Evolutionary conservation across 495 filamentous ascomycete genomes (phyloP).

Genomic region (Pyrenula massariospora): DNA sequence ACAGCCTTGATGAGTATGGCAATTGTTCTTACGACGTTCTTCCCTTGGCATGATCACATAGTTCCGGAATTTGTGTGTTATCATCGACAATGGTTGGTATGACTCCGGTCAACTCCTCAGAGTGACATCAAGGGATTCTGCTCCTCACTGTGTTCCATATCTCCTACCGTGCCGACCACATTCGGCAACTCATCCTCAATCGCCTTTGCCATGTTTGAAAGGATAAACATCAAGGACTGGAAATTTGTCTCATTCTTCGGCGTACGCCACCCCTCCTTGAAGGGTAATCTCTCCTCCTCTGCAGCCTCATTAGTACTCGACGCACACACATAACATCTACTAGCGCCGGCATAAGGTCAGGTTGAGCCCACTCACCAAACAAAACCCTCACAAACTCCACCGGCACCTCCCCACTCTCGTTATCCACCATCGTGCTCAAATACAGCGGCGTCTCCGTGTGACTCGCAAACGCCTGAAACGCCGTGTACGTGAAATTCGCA

Average conservation of each 20-base stretch:
- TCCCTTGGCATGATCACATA: too few relatives aligned
- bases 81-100: too few relatives aligned
- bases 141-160: too few relatives aligned
- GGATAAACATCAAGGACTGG: background rate
- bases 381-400: slow-evolving; percentile 5
- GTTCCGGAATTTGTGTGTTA: too few relatives aligned
- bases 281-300: slow-evolving; percentile 7
- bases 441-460: slow-evolving; percentile 10
- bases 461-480: slow-evolving; percentile 5
- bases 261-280: slow-evolving; percentile 5
- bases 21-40: too few relatives aligned
- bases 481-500: slow-evolving; percentile 6
- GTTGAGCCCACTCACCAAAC: slow-evolving; percentile 6
- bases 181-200: background rate
- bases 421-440: slow-evolving; percentile 5
- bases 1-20: too few relatives aligned
- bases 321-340: background rate
- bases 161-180: too few relatives aligned
- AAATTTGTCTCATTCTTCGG: slow-evolving; percentile 3
- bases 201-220: background rate
- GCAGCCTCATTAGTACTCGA: background rate
- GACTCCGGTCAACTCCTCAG: too few relatives aligned
- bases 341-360: too few relatives aligned
- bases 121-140: too few relatives aligned
- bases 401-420: slow-evolving; percentile 5